Percentiles rank a stretch among this genome's conserved stretches.
Conservation (phyloP, 192 early-diverging fungal species). For the Linnemannia zychae region DNA sequence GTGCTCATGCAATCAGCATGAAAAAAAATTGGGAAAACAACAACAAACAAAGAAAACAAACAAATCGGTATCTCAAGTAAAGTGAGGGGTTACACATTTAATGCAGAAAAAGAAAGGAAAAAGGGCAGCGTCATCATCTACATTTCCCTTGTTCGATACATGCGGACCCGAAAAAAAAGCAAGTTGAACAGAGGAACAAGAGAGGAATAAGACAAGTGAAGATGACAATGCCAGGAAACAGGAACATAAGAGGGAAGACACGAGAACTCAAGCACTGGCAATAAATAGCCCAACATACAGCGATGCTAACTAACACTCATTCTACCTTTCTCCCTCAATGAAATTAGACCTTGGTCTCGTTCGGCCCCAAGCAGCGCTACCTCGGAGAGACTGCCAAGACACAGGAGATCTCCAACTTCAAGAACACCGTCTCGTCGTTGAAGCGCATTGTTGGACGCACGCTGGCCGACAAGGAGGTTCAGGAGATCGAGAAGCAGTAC, state of each 20-base stretch:
- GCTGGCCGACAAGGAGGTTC: constrained; percentile 87
- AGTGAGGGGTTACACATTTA: neutral
- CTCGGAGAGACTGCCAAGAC: constrained; percentile 97
- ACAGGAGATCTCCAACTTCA: constrained; percentile 97
- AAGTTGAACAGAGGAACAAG: too few relatives aligned
- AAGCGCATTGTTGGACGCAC: constrained; percentile 95
- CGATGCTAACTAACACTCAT: too few relatives aligned
- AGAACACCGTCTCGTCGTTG: constrained; percentile 91
- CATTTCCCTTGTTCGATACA: neutral
- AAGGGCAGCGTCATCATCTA: neutral
- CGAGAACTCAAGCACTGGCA: neutral
- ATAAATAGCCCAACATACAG: too few relatives aligned
- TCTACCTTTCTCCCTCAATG: neutral
- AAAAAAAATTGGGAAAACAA: neutral
- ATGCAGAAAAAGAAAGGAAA: neutral
- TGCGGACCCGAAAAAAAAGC: too few relatives aligned
- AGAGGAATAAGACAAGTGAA: neutral
- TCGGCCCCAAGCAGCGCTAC: constrained; percentile 95
- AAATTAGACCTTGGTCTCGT: constrained; percentile 86
- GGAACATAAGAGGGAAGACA: neutral
- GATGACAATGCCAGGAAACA: neutral
- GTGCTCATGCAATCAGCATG: constrained; percentile 1
- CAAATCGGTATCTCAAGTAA: neutral
- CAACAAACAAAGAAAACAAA: neutral
- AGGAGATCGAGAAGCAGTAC: constrained; percentile 84